A percentile compares a stretch with the other conserved stretches of the same genome.
Conservation (phyloP, 257 asterid species). For the Przewalskia tangutica region DNA sequence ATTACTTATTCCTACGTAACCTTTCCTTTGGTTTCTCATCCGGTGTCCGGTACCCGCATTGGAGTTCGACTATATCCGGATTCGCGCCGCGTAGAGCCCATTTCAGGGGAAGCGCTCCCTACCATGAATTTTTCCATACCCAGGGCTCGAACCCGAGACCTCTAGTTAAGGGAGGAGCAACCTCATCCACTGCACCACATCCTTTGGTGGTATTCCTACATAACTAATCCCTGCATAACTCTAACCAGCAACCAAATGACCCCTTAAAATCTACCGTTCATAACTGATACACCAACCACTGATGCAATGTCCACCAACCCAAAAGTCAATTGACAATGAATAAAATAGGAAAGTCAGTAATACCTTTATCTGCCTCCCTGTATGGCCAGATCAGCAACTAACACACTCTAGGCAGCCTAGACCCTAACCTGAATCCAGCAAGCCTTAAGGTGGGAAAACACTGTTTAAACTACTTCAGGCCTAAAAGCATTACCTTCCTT, state of each 20-base stretch:
- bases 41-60: no score
- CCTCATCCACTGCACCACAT: no score
- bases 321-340: background rate
- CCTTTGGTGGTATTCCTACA: background rate
- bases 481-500: background rate
- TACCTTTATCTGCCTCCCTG: background rate
- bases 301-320: background rate
- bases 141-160: no score
- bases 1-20: background rate
- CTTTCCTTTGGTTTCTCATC: no score
- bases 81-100: no score
- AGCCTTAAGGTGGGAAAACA: background rate
- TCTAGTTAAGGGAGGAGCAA: no score
- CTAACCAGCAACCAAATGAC: background rate
- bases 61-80: no score
- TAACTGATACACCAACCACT: background rate
- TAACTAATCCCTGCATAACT: background rate
- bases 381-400: background rate
- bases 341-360: background rate
- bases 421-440: background rate
- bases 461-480: background rate
- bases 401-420: background rate
- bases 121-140: no score
- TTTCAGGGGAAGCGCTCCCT: no score
- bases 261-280: background rate